phyloP scores from a whole-genome alignment of 495 filamentous ascomycete species.

The Viridothelium virens region DNA sequence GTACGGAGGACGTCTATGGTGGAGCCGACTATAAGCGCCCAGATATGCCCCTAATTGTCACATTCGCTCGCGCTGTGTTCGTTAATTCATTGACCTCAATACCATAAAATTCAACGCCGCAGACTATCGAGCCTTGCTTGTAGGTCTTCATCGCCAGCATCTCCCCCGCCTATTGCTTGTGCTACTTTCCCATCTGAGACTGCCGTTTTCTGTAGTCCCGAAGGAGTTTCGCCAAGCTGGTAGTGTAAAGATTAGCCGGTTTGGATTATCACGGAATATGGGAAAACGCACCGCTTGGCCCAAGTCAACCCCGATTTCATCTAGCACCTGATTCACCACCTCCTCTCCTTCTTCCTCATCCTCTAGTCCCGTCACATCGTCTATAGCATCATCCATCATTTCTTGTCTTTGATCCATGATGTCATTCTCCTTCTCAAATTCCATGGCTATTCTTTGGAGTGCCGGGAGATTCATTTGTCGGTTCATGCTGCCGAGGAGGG shows the following conservation, averaged over 20 bases:
- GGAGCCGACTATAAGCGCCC: not conserved
- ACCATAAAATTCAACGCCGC: constrained; percentile 24
- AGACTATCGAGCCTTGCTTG: constrained; percentile 40
- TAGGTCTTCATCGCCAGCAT: constrained; percentile 41
- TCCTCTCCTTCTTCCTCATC: constrained; percentile 88
- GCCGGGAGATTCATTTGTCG: constrained; percentile 92
- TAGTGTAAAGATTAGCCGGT: constrained; percentile 23
- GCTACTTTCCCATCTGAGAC: constrained; percentile 38
- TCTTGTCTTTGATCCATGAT: constrained; percentile 98
- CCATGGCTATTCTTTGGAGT: constrained; percentile 94
- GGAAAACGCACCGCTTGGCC: constrained; percentile 64
- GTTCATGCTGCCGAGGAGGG: constrained; percentile 91
- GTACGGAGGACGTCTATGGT: not conserved
- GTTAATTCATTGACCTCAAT: not conserved
- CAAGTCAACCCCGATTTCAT: constrained; percentile 93
- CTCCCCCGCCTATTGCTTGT: constrained; percentile 37
- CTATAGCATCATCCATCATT: constrained; percentile 99
- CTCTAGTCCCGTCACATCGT: constrained; percentile 91
- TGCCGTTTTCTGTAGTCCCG: constrained; percentile 35
- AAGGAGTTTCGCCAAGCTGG: constrained; percentile 42
- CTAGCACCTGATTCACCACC: constrained; percentile 88
- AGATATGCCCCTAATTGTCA: not conserved
- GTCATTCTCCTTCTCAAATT: constrained; percentile 97
- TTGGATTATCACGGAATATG: constrained; percentile 18
- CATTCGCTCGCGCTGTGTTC: not conserved